Conservation (phyloP, 768 basidiomycete species). For the Cytidiella melzeri region DNA sequence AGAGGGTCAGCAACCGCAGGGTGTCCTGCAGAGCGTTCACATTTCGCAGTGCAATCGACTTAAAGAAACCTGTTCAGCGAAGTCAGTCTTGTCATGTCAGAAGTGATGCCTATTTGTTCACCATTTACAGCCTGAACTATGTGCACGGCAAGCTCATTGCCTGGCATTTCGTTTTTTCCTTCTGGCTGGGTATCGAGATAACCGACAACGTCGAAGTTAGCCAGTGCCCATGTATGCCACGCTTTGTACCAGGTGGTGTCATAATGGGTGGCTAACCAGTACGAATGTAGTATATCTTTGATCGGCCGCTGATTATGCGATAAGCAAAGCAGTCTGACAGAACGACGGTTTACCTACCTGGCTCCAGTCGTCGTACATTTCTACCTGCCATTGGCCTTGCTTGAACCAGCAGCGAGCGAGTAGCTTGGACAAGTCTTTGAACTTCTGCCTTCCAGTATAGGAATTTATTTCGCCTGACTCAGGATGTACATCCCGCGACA, state of each 20-base stretch:
- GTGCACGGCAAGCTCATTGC: slow-evolving; percentile 65
- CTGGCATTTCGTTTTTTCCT: slow-evolving; percentile 51
- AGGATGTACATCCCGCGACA: slow-evolving; percentile 67
- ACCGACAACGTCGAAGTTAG: slow-evolving; percentile 90
- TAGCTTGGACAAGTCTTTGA: slow-evolving; percentile 69
- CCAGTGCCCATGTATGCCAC: slow-evolving; percentile 98
- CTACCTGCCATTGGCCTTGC: slow-evolving; percentile 90
- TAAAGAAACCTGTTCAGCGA: slow-evolving; percentile 72
- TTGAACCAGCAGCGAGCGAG: slow-evolving; percentile 98
- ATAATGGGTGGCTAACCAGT: slow-evolving; percentile 81
- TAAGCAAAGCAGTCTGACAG: background rate
- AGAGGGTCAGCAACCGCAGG: slow-evolving; percentile 84
- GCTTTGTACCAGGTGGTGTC: slow-evolving; percentile 99
- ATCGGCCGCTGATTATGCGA: slow-evolving; percentile 72
- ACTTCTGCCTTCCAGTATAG: slow-evolving; percentile 49
- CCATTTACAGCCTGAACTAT: slow-evolving; percentile 93
- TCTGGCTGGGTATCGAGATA: slow-evolving; percentile 67
- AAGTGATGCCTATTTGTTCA: slow-evolving; percentile 21
- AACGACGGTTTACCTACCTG: slow-evolving; percentile 51
- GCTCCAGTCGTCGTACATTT: slow-evolving; percentile 74
- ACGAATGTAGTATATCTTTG: slow-evolving; percentile 78
- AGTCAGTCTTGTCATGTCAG: slow-evolving; percentile 4
- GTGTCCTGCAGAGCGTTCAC: slow-evolving; percentile 94
- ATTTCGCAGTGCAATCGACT: slow-evolving; percentile 84
- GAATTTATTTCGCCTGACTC: slow-evolving; percentile 49